Conservation (phyloP, 2,329 filamentous ascomycete species). For the Malbranchea zuffiana region DNA sequence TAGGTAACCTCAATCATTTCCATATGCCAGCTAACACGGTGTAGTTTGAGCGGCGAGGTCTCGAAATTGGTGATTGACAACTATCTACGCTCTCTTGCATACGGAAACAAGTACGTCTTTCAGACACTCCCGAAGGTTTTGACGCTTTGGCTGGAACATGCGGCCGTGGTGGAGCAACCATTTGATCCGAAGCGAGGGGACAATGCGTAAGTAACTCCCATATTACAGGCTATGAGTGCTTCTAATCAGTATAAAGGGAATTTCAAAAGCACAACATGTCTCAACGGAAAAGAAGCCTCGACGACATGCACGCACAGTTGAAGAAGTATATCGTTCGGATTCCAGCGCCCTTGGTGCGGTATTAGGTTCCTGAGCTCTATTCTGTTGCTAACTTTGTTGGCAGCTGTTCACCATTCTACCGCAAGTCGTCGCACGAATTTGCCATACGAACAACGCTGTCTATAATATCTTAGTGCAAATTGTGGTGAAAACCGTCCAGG, state of each 20-base stretch:
- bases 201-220: slow-evolving; percentile 28
- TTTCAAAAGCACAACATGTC: slow-evolving; percentile 39
- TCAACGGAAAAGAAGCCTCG: slow-evolving; percentile 54
- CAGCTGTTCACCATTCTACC: slow-evolving; percentile 57
- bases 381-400: slow-evolving; percentile 16
- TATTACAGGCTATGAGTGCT: neutral
- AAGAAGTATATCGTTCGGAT: slow-evolving; percentile 60
- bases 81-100: slow-evolving; percentile 74
- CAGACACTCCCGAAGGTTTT: slow-evolving; percentile 85
- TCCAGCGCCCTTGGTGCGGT: slow-evolving; percentile 35
- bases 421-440: slow-evolving; percentile 92
- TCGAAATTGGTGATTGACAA: slow-evolving; percentile 88
- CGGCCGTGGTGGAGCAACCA: slow-evolving; percentile 57
- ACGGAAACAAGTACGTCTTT: slow-evolving; percentile 90
- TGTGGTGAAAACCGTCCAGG: slow-evolving; percentile 71
- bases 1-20: slow-evolving; percentile 18
- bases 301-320: slow-evolving; percentile 60
- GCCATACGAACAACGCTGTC: slow-evolving; percentile 67
- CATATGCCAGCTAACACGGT: slow-evolving; percentile 7
- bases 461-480: slow-evolving; percentile 68
- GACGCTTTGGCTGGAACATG: slow-evolving; percentile 89
- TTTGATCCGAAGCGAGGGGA: slow-evolving; percentile 42
- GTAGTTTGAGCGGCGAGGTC: slow-evolving; percentile 62
- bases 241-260: slow-evolving; percentile 23
- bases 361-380: neutral